phyloP scores from a whole-genome alignment of 306 rosid genomes.

The Cucumis cinereus region DNA sequence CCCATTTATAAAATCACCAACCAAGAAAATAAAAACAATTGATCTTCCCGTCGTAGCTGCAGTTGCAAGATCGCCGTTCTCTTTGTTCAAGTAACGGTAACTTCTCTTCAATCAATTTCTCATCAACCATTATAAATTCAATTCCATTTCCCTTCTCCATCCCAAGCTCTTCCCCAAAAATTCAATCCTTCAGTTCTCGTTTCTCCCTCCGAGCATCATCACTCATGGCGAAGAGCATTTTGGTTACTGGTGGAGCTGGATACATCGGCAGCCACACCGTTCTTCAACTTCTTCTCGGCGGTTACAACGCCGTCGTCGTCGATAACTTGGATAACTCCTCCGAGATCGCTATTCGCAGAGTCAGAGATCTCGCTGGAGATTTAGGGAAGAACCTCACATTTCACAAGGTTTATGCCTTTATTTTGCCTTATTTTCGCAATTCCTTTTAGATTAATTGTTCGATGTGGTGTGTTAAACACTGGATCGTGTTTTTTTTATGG shows the following conservation, averaged over 20 bases:
- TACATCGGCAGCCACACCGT: slow-evolving; percentile 92
- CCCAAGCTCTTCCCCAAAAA: neutral
- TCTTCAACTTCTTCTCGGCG: slow-evolving; percentile 71
- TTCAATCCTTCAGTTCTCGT: neutral
- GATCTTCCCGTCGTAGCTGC: neutral
- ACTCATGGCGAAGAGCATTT: slow-evolving; percentile 36
- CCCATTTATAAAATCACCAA: neutral
- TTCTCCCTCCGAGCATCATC: neutral
- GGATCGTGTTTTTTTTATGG: neutral
- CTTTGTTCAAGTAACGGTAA: neutral
- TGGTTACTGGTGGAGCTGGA: slow-evolving; percentile 97
- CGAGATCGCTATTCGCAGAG: slow-evolving; percentile 38
- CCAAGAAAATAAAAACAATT: neutral
- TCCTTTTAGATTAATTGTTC: neutral
- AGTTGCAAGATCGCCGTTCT: neutral
- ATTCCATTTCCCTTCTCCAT: neutral
- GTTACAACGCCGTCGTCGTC: slow-evolving; percentile 53
- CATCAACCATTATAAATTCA: neutral
- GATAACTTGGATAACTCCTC: slow-evolving; percentile 89
- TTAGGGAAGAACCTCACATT: slow-evolving; percentile 59
- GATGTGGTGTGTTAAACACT: neutral
- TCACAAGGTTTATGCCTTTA: slow-evolving; percentile 43
- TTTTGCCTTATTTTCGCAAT: neutral
- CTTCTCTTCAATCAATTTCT: neutral
- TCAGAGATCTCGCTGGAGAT: slow-evolving; percentile 63